Base-by-base conservation (phyloP, 2,329 filamentous ascomycete species). In the Xylariales sp. region DNA sequence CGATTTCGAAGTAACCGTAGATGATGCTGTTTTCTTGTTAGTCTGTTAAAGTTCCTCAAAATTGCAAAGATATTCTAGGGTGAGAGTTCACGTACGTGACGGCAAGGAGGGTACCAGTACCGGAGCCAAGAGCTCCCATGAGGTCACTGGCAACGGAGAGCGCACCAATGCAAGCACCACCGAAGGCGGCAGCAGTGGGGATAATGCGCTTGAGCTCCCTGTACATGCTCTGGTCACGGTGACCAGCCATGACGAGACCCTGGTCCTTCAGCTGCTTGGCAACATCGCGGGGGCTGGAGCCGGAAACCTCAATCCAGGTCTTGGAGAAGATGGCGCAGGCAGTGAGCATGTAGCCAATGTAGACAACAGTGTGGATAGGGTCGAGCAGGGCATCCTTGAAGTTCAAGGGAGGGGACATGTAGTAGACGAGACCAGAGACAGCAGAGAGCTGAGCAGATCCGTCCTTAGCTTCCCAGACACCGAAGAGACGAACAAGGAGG, bases 191-290 rank as follows among this genome's bases (percentile, higher is more conserved):
- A 45, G 93, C 94, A 44, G 93, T 97, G 48, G 93, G 94, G 50
- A 98, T 98, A 57, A 98, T 93, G 59, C 93, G 86, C 86, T 98
- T 98, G 49, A 98, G 81, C 72, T 98, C 93, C 78, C 95, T 95
- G 82, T 98, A 98, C 93, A 98, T 98, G 76, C 87, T 94, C 78
- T 97, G 91, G 67, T 98, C 94, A 72, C 93, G 88, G 76, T 98
- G 93, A 60, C 93, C 93, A 58, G 93, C 91, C 94, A 98, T 98
- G 54, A 98, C 91, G 42, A 98, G 84, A 63, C 93, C 93, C 72
- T 98, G 93, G 60, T 98, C 94, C 83, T 98, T 98, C 66, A 98
- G 83, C 74, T 97, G 93, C 82, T 98, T 98, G 58, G 93, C 93
- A 51, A 98, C 94, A 61, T 98, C 93, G 59, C 93, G 87, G 44